A percentile compares a stretch with the other conserved stretches of the same genome.
Evolutionary conservation across 1,139 yeast species (phyloP).

Genomic region (Diutina mesorugosa): DNA sequence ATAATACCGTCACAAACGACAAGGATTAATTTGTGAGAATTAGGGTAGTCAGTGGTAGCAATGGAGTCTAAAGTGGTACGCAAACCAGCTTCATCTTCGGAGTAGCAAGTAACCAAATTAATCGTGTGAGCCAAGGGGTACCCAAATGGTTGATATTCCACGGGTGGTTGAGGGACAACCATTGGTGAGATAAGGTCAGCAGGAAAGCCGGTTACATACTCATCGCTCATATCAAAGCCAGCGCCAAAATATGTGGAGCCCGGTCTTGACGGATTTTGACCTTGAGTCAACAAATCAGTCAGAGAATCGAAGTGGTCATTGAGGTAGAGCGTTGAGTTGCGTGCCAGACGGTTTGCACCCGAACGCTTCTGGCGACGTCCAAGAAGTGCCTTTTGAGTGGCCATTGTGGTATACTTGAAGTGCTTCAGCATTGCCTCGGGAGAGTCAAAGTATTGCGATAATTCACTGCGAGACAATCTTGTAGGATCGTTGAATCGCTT

Average conservation of each 20-base stretch:
- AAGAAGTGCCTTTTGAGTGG: constrained; percentile 37
- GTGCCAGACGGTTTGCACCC: constrained; percentile 8
- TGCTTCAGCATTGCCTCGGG: constrained; percentile 24
- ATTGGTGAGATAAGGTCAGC: constrained; percentile 64
- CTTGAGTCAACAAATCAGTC: constrained; percentile 16
- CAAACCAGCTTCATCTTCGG: constrained; percentile 80
- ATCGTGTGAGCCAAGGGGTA: constrained; percentile 80
- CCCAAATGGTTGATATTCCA: constrained; percentile 76
- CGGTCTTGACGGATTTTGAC: constrained; percentile 15
- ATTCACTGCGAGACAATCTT: constrained; percentile 27
- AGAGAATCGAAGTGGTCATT: constrained; percentile 22
- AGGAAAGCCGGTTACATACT: constrained; percentile 37
- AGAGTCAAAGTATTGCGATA: constrained; percentile 27
- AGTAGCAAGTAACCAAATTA: constrained; percentile 82
- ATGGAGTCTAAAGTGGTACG: constrained; percentile 83
- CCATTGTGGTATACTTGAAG: constrained; percentile 42
- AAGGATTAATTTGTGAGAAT: constrained; percentile 77
- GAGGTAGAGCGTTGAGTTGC: constrained; percentile 12
- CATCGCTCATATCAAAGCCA: constrained; percentile 11
- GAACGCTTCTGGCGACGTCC: constrained; percentile 10
- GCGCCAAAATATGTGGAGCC: constrained; percentile 29
- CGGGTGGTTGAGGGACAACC: constrained; percentile 78
- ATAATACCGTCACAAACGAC: constrained; percentile 89
- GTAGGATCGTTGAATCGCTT: constrained; percentile 12
- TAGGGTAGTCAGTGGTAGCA: constrained; percentile 88